Conservation (phyloP, 345 rosid species). For the Gossypium rotundifolium region DNA sequence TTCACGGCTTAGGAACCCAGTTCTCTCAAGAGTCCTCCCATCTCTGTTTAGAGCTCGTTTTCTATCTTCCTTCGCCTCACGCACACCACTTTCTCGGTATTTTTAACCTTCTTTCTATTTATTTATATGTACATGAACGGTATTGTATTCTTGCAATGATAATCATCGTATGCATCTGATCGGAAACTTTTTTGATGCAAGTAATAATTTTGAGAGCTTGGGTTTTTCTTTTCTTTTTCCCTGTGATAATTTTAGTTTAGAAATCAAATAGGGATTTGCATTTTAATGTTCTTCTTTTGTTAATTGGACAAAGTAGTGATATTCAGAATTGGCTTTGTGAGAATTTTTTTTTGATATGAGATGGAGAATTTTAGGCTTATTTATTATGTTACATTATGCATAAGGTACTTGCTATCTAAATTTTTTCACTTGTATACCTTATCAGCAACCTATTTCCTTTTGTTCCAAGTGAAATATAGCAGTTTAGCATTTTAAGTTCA, state of each 20-base stretch:
- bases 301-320: not conserved
- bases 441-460: not conserved
- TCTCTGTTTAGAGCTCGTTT: constrained; percentile 60
- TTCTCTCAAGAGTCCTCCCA: constrained; percentile 49
- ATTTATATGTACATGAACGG: not conserved
- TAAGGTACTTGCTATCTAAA: not conserved
- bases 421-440: not conserved
- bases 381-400: not conserved
- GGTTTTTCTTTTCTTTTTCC: not conserved
- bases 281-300: not conserved
- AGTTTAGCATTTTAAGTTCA: not conserved
- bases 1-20: constrained; percentile 73
- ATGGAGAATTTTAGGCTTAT: not conserved
- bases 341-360: not conserved
- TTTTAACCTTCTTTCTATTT: not conserved
- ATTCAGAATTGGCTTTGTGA: not conserved
- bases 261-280: not conserved
- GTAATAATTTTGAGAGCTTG: not conserved
- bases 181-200: not conserved
- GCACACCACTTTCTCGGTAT: constrained; percentile 53
- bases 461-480: not conserved
- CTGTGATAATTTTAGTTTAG: not conserved
- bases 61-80: constrained; percentile 38
- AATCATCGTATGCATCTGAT: not conserved
- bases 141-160: not conserved